Evolutionary conservation across 805 yeast genomes (phyloP), one percentile per base, ranked within the genome.

Genomic region (Kuraishia cidri): DNA sequence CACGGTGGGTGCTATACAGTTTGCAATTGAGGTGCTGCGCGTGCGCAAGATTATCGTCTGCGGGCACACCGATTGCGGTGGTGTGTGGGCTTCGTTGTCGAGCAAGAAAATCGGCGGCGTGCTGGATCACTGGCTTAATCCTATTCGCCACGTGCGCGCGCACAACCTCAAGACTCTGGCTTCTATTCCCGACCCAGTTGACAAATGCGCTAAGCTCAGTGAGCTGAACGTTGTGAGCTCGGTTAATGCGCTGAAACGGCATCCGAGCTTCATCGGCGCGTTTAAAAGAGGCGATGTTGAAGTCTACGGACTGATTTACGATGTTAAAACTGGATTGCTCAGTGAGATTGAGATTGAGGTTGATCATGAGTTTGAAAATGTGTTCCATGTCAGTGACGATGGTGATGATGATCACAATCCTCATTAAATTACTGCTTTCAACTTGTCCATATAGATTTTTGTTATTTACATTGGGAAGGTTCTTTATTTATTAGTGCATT

Each of bases 11-110:
- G 87, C 87, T 3, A 61, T 90, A 20, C 95, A 88, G 55, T 85
- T 84, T 48, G 94, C 95, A 4, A 74, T 90, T 43, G 87, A 84
- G 43, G 85, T 79, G 10, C 65, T 88, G 38, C 80, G 82, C 48
- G 94, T 90, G 25, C 69, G 67, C 42, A 85, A 83, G 50, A 75
- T 88, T 33, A 69, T 88, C 35, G 81, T 88, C 5, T 84, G 95
- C 58, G 97, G 97, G 3, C 97, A 88, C 58, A 81, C 92, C 21
- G 94, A 85, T 55, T 88, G 97, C 66, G 96, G 95, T 31, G 97
- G 96, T 20, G 75, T 85, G 32, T 75, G 83, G 75, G 86, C 94
- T 15, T 75, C 87, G 6, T 58, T 88, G 30, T 66, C 78, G 3
- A 64, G 72, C 37, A 72, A 75, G 45, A 69, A 69, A 43, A 63